Conservation (phyloP, 2,329 filamentous ascomycete species). For the Pezicula radicicola region DNA sequence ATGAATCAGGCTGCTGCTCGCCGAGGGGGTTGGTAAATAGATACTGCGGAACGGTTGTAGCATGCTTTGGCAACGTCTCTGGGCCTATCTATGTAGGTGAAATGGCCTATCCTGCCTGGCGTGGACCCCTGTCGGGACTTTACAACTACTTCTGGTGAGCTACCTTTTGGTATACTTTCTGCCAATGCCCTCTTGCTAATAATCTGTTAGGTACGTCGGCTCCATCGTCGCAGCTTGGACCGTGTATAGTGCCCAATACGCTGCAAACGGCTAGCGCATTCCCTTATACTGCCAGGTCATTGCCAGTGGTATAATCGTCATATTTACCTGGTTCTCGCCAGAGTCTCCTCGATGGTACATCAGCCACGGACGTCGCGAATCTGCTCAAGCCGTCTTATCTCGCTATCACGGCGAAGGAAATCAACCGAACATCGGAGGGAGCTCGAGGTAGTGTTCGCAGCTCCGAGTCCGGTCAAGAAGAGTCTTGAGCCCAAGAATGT, state of each 20-base stretch:
- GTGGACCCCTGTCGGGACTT: conserved; percentile 1
- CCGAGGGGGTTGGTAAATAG: too few relatives aligned
- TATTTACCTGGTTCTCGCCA: background rate
- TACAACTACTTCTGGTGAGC: conserved; percentile 4
- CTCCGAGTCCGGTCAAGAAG: conserved; percentile 14
- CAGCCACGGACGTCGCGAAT: conserved; percentile 49
- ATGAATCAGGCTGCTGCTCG: too few relatives aligned
- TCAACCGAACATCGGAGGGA: conserved; percentile 5
- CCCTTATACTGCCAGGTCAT: background rate
- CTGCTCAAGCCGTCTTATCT: conserved; percentile 51
- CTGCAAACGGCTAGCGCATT: background rate
- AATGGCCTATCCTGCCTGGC: conserved; percentile 1
- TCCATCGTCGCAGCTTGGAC: background rate
- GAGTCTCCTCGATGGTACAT: conserved; percentile 31
- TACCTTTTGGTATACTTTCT: background rate
- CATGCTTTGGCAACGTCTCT: background rate
- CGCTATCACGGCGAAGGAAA: conserved; percentile 48
- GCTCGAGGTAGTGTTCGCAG: conserved; percentile 1
- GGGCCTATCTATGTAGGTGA: conserved; percentile 2
- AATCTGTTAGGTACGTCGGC: background rate
- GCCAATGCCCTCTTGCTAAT: too few relatives aligned
- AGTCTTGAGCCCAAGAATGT: conserved; percentile 26
- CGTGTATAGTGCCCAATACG: background rate
- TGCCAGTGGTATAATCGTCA: conserved; percentile 1
- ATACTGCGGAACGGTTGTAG: too few relatives aligned